These are phyloP conservation scores for Penicillium verhagenii DNA, from an alignment of 495 filamentous ascomycete genomes.

Conservation along the genomic window DNA sequence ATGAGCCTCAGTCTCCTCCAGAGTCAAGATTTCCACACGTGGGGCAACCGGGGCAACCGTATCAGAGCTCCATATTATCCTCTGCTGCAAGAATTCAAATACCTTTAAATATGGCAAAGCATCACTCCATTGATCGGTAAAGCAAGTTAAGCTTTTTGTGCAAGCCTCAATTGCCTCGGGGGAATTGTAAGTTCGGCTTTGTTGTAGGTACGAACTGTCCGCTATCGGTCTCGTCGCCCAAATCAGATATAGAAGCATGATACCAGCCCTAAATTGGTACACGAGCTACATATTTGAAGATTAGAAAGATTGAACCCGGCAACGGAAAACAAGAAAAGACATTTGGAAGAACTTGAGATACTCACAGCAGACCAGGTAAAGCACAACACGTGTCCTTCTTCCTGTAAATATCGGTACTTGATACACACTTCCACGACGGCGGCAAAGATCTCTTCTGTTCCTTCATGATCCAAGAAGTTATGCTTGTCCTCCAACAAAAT, in stretches of 20 bases:
- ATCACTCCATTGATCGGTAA: slow-evolving; percentile 29
- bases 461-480: slow-evolving; percentile 26
- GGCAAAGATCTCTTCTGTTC: slow-evolving; percentile 27
- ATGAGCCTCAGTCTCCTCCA: slow-evolving; percentile 20
- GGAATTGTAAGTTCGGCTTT: slow-evolving; percentile 8
- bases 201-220: slow-evolving; percentile 3
- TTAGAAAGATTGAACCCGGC: slow-evolving; percentile 10
- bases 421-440: slow-evolving; percentile 31
- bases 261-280: slow-evolving; percentile 32
- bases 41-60: neutral
- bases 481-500: slow-evolving; percentile 32
- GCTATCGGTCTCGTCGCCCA: slow-evolving; percentile 21
- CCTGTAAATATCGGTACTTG: slow-evolving; percentile 29
- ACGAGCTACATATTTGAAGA: slow-evolving; percentile 26
- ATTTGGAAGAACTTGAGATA: too few relatives aligned
- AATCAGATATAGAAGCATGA: slow-evolving; percentile 34
- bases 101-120: slow-evolving; percentile 26
- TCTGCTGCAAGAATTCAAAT: slow-evolving; percentile 23
- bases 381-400: slow-evolving; percentile 36
- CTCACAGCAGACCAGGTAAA: slow-evolving; percentile 39
- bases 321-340: too few relatives aligned
- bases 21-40: neutral
- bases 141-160: slow-evolving; percentile 21
- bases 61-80: slow-evolving; percentile 3
- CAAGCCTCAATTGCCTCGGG: slow-evolving; percentile 26